phyloP scores from a whole-genome alignment of 2,329 filamentous ascomycete genomes.

The Ascochyta fabae region DNA sequence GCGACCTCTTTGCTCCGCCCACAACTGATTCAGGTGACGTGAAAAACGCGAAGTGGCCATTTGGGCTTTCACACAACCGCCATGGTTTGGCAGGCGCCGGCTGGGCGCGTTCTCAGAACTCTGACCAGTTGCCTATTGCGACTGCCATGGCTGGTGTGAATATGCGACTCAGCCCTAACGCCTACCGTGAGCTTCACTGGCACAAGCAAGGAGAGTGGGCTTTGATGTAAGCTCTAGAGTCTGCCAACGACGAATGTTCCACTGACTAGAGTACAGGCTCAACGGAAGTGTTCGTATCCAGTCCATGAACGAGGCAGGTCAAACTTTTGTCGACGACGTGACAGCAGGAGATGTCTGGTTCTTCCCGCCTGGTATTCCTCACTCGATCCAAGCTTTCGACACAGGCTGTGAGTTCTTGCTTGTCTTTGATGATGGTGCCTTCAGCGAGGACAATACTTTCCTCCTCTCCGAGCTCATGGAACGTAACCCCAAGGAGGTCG shows the following conservation, averaged over 20 bases:
- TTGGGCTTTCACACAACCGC: slow-evolving; percentile 51
- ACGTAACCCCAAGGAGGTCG: slow-evolving; percentile 49
- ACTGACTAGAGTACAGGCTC: slow-evolving; percentile 8
- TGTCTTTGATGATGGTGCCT: slow-evolving; percentile 65
- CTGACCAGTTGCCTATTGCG: slow-evolving; percentile 47
- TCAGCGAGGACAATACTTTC: slow-evolving; percentile 67
- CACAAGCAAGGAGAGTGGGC: slow-evolving; percentile 61
- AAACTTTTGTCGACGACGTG: slow-evolving; percentile 52
- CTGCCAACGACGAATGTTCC: not conserved
- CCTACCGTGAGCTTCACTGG: slow-evolving; percentile 70
- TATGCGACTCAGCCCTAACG: slow-evolving; percentile 53
- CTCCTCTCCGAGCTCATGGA: slow-evolving; percentile 62
- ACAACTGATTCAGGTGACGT: slow-evolving; percentile 50
- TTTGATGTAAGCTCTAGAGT: slow-evolving; percentile 45
- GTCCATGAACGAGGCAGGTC: slow-evolving; percentile 61
- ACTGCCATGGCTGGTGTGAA: slow-evolving; percentile 53
- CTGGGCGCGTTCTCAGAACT: slow-evolving; percentile 52
- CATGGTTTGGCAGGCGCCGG: slow-evolving; percentile 50
- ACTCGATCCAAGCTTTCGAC: slow-evolving; percentile 62
- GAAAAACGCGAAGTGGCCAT: slow-evolving; percentile 51
- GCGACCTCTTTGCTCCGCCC: slow-evolving; percentile 49
- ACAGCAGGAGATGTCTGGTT: slow-evolving; percentile 49
- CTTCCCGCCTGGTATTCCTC: slow-evolving; percentile 46
- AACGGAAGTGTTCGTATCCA: slow-evolving; percentile 61
- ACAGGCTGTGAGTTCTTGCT: slow-evolving; percentile 61